Base-by-base conservation (phyloP, 805 yeast genomes). In the Candida broadrunensis region DNA sequence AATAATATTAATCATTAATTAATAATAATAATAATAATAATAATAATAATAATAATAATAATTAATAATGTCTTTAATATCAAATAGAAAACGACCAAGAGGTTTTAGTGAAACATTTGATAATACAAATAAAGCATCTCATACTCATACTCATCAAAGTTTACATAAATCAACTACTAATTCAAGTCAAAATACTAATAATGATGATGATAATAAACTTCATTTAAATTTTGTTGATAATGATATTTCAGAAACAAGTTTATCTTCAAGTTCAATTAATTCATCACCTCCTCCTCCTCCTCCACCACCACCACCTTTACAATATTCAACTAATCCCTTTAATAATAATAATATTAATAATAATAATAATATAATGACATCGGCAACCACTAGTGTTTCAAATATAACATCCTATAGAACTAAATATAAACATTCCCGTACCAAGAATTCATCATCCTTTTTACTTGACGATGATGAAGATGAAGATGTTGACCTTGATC, bases 51-150 rank as follows among this genome's bases (percentile, higher is more conserved):
- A n/a, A n/a, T n/a, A n/a, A n/a, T n/a, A n/a, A n/a, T n/a, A n/a
- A n/a, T n/a, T 11, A 9, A 25, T 25, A 17, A 65, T 65, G 72
- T 62, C 70, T 9, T 43, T 68, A 42, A 64, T 68, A 18, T 55
- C 69, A 23, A 70, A 70, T 45, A 53, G 75, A 50, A 70, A 70
- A 43, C 54, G 75, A 45, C 75, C 75, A 17, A 60, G 75, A 48
- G 73, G 73, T 19, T 67, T 70, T 43, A 65, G 73, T 44, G 73
- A 64, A 37, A 54, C 64, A n/a, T 64, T 66, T 42, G 66, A 57
- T 19, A 41, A 47, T 23, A 35, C 43, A 9, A 27, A 43, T 12
- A 35, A 42, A 16, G 41, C 36, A 25, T 21, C 37, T 5, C 29
- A 30, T 23, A 4, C 13, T 21, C 32, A 17, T 12, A 5, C 8